Conservation (phyloP, 371 early-diverging fungal genomes). For the Scutellospora calospora region DNA sequence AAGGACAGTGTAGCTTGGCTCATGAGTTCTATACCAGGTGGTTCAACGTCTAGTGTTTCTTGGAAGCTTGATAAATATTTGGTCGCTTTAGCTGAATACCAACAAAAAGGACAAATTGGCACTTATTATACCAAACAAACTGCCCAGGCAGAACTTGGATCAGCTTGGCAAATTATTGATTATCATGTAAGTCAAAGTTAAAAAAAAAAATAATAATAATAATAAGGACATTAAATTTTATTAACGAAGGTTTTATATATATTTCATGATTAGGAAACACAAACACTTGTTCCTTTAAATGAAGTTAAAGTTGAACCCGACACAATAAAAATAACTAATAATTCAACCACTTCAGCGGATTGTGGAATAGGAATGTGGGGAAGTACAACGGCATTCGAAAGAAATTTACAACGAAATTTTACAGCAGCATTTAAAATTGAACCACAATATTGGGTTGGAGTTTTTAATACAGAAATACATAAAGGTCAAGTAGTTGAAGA, state of each 20-base stretch:
- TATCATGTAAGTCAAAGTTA: not conserved
- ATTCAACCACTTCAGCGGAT: not conserved
- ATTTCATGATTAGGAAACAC: not conserved
- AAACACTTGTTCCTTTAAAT: not conserved
- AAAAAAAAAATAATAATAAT: not conserved
- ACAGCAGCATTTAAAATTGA: not conserved
- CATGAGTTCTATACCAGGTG: not conserved
- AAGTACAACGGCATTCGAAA: not conserved
- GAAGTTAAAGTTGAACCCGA: not conserved
- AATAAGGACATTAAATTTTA: no score
- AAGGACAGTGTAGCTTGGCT: not conserved
- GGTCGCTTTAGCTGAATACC: not conserved
- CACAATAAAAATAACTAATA: not conserved
- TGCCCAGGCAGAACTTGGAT: not conserved
- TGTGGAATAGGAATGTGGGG: slow-evolving; percentile 5
- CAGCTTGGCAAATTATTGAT: not conserved
- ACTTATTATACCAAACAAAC: not conserved
- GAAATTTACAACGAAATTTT: not conserved
- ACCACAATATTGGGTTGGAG: not conserved
- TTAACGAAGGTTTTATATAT: no score
- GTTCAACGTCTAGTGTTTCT: not conserved
- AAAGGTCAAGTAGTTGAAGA: not conserved
- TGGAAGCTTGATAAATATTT: not conserved
- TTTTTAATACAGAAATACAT: not conserved
- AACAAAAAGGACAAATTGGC: not conserved